A percentile compares a stretch with the other conserved stretches of the same genome.
Conservation (phyloP, 1,139 yeast genomes). For the Taiozyma sp. region DNA sequence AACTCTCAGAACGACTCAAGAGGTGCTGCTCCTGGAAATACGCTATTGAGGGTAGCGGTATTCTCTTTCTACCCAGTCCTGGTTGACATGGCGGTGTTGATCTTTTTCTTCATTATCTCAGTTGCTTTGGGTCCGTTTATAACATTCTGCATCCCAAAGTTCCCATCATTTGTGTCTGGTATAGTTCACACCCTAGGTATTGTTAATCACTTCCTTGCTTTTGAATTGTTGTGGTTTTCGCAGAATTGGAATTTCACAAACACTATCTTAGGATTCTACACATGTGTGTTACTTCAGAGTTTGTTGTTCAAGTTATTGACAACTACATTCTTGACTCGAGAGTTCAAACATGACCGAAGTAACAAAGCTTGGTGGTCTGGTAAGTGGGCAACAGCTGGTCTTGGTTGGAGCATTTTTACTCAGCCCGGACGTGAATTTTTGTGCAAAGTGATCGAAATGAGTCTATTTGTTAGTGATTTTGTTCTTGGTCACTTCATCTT, state of each 20-base stretch:
- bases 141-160: slow-evolving; percentile 31
- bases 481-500: slow-evolving; percentile 48
- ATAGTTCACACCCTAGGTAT: slow-evolving; percentile 41
- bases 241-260: slow-evolving; percentile 50
- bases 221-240: slow-evolving; percentile 46
- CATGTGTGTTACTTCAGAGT: slow-evolving; percentile 38
- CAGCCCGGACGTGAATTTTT: slow-evolving; percentile 53
- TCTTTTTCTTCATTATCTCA: slow-evolving; percentile 39
- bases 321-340: slow-evolving; percentile 41
- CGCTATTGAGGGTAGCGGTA: slow-evolving; percentile 42
- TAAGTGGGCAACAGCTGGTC: slow-evolving; percentile 50
- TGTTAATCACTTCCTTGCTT: slow-evolving; percentile 38
- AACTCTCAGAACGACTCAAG: slow-evolving; percentile 69
- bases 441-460: slow-evolving; percentile 51
- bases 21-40: slow-evolving; percentile 42
- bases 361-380: slow-evolving; percentile 71
- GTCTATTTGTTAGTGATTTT: slow-evolving; percentile 50
- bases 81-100: slow-evolving; percentile 36
- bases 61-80: slow-evolving; percentile 45
- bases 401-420: slow-evolving; percentile 44
- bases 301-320: slow-evolving; percentile 39
- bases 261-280: slow-evolving; percentile 44
- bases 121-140: slow-evolving; percentile 42
- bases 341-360: slow-evolving; percentile 43
- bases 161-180: slow-evolving; percentile 42